Evolutionary conservation across 129 eudicot genomes (phyloP).

Genomic region (Flaveria trinervia): DNA sequence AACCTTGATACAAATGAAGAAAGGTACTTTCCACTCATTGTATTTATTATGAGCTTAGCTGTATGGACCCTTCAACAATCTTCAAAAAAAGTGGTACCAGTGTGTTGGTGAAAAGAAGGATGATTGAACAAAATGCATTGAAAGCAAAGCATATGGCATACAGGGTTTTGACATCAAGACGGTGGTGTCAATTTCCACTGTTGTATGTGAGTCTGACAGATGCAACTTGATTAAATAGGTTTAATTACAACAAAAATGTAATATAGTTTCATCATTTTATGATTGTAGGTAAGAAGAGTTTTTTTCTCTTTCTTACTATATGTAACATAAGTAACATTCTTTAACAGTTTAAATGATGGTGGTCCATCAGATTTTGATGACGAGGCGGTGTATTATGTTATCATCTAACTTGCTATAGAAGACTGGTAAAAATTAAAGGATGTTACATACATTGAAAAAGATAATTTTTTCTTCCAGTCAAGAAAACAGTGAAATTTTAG

Average conservation of each 20-base stretch:
- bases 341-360: background rate
- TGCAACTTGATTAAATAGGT: slow-evolving; percentile 25
- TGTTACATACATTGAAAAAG: background rate
- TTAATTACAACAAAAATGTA: background rate
- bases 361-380: background rate
- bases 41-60: slow-evolving; percentile 45
- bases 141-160: slow-evolving; percentile 36
- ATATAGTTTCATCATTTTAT: background rate
- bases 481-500: background rate
- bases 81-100: slow-evolving; percentile 39
- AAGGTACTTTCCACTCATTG: slow-evolving; percentile 26
- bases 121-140: slow-evolving; percentile 37
- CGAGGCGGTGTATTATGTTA: background rate
- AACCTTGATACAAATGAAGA: slow-evolving; percentile 26
- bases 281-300: background rate
- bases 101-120: slow-evolving; percentile 37
- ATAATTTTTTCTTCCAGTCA: background rate
- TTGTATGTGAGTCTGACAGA: slow-evolving; percentile 22
- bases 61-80: slow-evolving; percentile 47
- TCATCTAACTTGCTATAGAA: background rate
- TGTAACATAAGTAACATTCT: background rate
- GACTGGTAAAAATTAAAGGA: background rate
- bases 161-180: slow-evolving; percentile 24
- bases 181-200: slow-evolving; percentile 50
- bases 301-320: background rate